Evolutionary conservation across 2,329 filamentous ascomycete genomes (phyloP).

Genomic region (Xylariaceae sp.): DNA sequence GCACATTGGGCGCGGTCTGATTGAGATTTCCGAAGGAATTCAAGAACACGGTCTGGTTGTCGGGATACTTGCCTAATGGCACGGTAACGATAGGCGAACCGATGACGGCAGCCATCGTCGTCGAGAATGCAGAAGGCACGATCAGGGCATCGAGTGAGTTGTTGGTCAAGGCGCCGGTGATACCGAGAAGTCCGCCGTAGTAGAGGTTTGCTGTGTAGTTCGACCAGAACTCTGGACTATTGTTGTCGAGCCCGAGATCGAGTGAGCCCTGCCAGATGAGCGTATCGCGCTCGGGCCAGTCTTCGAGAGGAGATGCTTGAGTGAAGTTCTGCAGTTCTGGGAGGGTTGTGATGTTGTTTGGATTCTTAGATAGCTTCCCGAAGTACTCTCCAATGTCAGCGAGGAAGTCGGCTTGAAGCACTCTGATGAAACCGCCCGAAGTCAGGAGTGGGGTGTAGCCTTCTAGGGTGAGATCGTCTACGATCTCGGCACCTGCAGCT

Average conservation of each 20-base stretch:
- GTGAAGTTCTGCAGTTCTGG: constrained; percentile 54
- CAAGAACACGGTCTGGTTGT: constrained; percentile 37
- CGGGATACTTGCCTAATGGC: constrained; percentile 49
- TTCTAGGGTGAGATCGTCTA: constrained; percentile 21
- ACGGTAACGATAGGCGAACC: constrained; percentile 60
- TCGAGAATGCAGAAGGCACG: constrained; percentile 46
- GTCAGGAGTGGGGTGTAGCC: too few species aligned
- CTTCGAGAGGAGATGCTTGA: constrained; percentile 47
- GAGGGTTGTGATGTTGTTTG: constrained; percentile 49
- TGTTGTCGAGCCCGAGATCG: constrained; percentile 50
- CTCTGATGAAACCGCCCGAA: constrained; percentile 30
- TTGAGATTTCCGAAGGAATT: constrained; percentile 48
- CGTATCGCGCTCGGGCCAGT: constrained; percentile 60
- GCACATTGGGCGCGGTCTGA: too few species aligned
- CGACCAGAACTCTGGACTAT: constrained; percentile 52
- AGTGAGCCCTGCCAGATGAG: constrained; percentile 51
- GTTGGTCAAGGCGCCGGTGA: constrained; percentile 55
- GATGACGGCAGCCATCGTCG: constrained; percentile 44
- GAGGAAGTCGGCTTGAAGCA: constrained; percentile 58
- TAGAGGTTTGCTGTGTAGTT: constrained; percentile 50
- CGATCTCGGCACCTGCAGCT: constrained; percentile 50
- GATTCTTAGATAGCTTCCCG: constrained; percentile 52
- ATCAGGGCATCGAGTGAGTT: constrained; percentile 59
- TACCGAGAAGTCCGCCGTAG: constrained; percentile 54
- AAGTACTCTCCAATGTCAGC: constrained; percentile 55